phyloP scores from a whole-genome alignment of 306 rosid species.

The Trichosanthes cucumerina region DNA sequence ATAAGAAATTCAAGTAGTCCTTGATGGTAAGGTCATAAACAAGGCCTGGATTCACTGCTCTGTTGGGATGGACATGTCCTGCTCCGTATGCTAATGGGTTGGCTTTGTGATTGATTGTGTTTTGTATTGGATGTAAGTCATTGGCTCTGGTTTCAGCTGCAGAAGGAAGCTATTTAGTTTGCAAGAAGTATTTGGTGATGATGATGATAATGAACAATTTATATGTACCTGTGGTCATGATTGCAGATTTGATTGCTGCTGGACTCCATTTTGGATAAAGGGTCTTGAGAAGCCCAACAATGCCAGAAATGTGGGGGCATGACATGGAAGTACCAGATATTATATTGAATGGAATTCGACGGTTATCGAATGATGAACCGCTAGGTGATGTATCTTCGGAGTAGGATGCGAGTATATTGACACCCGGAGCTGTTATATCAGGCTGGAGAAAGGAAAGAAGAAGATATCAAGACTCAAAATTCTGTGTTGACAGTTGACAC shows the following conservation, averaged over 20 bases:
- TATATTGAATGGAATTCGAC: background rate
- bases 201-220: background rate
- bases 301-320: constrained; percentile 12
- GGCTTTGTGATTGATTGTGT: background rate
- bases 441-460: background rate
- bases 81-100: constrained; percentile 55
- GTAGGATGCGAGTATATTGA: background rate
- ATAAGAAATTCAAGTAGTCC: constrained; percentile 48
- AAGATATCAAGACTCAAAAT: background rate
- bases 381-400: background rate
- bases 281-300: constrained; percentile 13
- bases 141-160: constrained; percentile 2
- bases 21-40: constrained; percentile 34
- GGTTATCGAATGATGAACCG: background rate
- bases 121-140: background rate
- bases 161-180: background rate
- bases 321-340: constrained; percentile 16
- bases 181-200: background rate
- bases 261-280: constrained; percentile 14
- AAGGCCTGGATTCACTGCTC: constrained; percentile 52
- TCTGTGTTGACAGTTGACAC: background rate
- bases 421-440: constrained; percentile 15
- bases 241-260: constrained; percentile 13
- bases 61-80: constrained; percentile 43
- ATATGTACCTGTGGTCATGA: constrained; percentile 14